Base-by-base conservation (phyloP, 2,329 filamentous ascomycete species). In the Talaromyces sp. region DNA sequence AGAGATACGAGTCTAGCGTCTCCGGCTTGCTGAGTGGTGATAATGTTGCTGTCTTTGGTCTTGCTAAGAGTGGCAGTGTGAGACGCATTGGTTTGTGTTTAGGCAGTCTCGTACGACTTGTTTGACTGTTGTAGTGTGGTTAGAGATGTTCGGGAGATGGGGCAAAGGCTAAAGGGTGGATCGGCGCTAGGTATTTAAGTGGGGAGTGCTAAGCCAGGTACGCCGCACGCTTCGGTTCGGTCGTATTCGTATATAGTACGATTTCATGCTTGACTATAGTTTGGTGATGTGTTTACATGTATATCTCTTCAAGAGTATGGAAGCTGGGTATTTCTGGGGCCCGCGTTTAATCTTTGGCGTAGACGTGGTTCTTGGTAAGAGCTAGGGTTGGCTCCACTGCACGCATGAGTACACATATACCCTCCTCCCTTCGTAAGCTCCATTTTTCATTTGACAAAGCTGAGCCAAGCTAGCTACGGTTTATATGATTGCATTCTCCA, bases 1-100 rank as follows among this genome's bases (percentile, higher is more conserved):
- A 67, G 66, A 82, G 76, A 31, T 52, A 63, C 22, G 35, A 7
- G 9, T 52, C 27, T 57, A 61, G 33, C 1, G 47, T 11, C 19
- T 31, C 22, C 27, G 58, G 3, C n/a, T 35, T 25, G 22, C 41
- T 45, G 27, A 8, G 9, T 33, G 17, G 3, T 9, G 3, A 31
- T 50, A 22, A 31, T 10, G 15, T 50, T 15, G 27, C 35, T 57
- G 58, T 11, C 31, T 35, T 25, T 22, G 17, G 15, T 61, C 56
- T 54, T 56, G 63, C 19, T 19, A 54, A 33, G 3, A 17, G 33
- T 10, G 43, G 33, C 22, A 49, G 43, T 27, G 54, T 59, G 56
- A 60, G 54, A 43, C 62, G 62, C 62, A 64, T 65, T 60, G 56
- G 37, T 37, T 35, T 37, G 45, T 22, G 22, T 49, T 17, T 17